Base-by-base conservation (phyloP, 139 green algal species). In the Astrephomene gubernaculifera region DNA sequence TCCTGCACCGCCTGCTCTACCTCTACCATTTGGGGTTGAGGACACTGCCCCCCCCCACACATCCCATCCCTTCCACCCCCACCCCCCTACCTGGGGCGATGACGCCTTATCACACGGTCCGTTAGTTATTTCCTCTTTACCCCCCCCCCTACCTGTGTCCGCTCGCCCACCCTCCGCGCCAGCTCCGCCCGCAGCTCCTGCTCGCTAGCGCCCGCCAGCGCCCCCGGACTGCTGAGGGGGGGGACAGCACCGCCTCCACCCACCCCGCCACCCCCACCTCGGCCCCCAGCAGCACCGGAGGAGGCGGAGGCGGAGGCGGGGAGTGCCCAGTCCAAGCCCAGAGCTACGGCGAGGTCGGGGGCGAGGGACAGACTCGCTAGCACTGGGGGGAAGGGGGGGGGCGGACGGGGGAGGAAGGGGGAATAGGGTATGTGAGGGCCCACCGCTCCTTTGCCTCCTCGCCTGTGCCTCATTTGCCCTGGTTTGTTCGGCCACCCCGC, bases 151-250 rank as follows among this genome's bases (percentile, higher is more conserved):
- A 88, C 80, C 27, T 91, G 63, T 57, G 92, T 75, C 1, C 88
- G 65, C 6, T 43, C 63, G 41, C 43, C 49, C 7, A 93, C 82
- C 7, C 91, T 54, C 36, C 21, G 54, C 12, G 79, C 43, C 35
- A 94, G 72, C 81, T 94, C 90, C 14, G 71, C 65, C 35, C 79
- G 64, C 76, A 94, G 80, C 82, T 91, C 53, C 29, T 29, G 19
- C 33, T 84, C 78, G 29, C 12, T 53, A 41, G 78, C 78, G n/a
- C n/a, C n/a, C n/a, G n/a, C n/a, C n/a, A n/a, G n/a, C n/a, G n/a
- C n/a, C n/a, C n/a, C n/a, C n/a, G n/a, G n/a, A n/a, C n/a, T n/a
- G n/a, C n/a, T n/a, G n/a, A n/a, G n/a, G n/a, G n/a, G n/a, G n/a
- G n/a, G n/a, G n/a, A n/a, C n/a, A n/a, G n/a, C n/a, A n/a, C n/a